Percentiles rank a stretch among this genome's conserved stretches.
phyloP scores from a whole-genome alignment of 257 asterid species.

The Gardenia jasminoides region DNA sequence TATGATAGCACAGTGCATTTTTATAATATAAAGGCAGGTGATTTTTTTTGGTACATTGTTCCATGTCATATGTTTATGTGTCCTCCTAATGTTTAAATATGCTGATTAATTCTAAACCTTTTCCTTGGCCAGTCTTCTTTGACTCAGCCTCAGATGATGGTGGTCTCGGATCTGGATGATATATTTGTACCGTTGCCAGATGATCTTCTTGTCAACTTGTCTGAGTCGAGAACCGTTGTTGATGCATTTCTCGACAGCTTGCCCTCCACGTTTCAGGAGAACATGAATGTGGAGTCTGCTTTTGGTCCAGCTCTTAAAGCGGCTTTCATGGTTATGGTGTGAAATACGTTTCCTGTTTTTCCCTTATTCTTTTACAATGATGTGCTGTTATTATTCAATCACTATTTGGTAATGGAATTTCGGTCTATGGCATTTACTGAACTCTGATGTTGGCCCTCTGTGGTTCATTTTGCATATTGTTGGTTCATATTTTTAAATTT shows the following conservation, averaged over 20 bases:
- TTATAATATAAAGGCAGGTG: conserved; percentile 86
- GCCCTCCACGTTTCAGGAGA: conserved; percentile 91
- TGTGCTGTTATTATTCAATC: neutral
- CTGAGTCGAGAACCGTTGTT: conserved; percentile 89
- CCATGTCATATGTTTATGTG: neutral
- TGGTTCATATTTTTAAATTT: neutral
- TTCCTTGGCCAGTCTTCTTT: conserved; percentile 35
- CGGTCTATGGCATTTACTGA: neutral
- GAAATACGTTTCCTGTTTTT: conserved; percentile 22
- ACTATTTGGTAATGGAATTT: neutral
- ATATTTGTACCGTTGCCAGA: conserved; percentile 53
- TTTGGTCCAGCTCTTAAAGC: conserved; percentile 99
- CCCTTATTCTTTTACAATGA: neutral
- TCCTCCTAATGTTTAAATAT: neutral
- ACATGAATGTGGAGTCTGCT: conserved; percentile 91
- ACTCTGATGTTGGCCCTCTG: neutral
- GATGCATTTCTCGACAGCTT: conserved; percentile 94
- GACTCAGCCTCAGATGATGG: conserved; percentile 35
- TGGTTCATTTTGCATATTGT: neutral
- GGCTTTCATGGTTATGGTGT: conserved; percentile 90
- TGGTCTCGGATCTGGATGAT: conserved; percentile 34
- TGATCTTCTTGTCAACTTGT: conserved; percentile 94
- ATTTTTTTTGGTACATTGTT: neutral
- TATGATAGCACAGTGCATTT: conserved; percentile 93
- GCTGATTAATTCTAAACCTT: conserved; percentile 31